A percentile compares a stretch with the other conserved stretches of the same genome.
phyloP scores from a whole-genome alignment of 2,329 filamentous ascomycete species.

The Fusarium sacchari region DNA sequence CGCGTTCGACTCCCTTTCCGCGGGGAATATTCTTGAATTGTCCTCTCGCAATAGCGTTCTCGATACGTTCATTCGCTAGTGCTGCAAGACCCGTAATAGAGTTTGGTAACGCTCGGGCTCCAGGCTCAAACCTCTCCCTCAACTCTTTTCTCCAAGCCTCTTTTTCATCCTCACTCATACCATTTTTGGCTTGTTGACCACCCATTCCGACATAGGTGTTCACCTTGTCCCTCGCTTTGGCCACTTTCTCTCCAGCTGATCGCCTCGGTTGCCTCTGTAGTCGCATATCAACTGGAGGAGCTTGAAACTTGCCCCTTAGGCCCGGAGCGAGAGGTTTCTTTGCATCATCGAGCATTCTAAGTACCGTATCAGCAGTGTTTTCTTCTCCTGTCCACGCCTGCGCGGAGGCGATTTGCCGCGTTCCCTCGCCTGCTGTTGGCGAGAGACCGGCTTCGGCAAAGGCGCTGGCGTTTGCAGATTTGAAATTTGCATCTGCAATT shows the following conservation, averaged over 20 bases:
- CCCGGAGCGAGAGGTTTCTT: slow-evolving; percentile 72
- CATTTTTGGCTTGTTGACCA: slow-evolving; percentile 58
- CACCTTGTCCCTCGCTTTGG: slow-evolving; percentile 67
- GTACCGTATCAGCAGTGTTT: slow-evolving; percentile 74
- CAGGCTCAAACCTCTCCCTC: slow-evolving; percentile 81
- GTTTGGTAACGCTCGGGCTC: slow-evolving; percentile 77
- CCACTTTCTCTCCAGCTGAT: slow-evolving; percentile 59
- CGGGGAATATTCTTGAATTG: slow-evolving; percentile 87
- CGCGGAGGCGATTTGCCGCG: slow-evolving; percentile 73
- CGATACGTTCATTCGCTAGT: slow-evolving; percentile 90
- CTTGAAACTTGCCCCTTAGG: slow-evolving; percentile 58
- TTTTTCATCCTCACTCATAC: slow-evolving; percentile 75
- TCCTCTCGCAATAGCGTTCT: slow-evolving; percentile 90
- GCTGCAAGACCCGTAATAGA: slow-evolving; percentile 81
- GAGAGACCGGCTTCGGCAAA: slow-evolving; percentile 61
- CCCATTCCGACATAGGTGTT: slow-evolving; percentile 61
- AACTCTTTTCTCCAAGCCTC: slow-evolving; percentile 78
- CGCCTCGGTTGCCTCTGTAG: slow-evolving; percentile 53
- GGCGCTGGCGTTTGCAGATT: slow-evolving; percentile 59
- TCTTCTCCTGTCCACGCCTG: slow-evolving; percentile 84
- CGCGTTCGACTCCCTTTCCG: slow-evolving; percentile 82
- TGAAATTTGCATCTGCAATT: slow-evolving; percentile 65
- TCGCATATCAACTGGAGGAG: slow-evolving; percentile 64
- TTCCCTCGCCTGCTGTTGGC: slow-evolving; percentile 72
- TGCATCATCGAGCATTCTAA: slow-evolving; percentile 87